Percentiles rank a stretch among this genome's conserved stretches.
phyloP scores from a whole-genome alignment of 306 rosid genomes.

The Vigna hirtella region DNA sequence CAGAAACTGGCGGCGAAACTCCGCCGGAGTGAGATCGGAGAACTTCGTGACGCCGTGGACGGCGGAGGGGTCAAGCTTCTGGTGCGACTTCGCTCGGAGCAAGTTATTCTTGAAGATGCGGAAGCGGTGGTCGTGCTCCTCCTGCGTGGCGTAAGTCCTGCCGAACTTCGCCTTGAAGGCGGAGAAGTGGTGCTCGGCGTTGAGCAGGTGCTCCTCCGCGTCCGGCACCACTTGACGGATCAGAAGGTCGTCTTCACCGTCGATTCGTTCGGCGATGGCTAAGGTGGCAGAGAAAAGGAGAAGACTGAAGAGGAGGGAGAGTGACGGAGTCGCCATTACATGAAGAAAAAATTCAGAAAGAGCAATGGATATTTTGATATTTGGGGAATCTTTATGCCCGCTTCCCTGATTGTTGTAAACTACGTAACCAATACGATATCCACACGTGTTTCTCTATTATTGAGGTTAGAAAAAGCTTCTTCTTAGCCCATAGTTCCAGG shows the following conservation, averaged over 20 bases:
- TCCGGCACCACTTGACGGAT: constrained; percentile 71
- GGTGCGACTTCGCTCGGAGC: constrained; percentile 68
- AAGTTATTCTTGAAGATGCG: constrained; percentile 68
- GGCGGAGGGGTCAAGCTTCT: constrained; percentile 76
- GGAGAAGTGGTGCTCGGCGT: constrained; percentile 73
- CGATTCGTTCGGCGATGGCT: constrained; percentile 34
- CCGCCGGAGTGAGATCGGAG: constrained; percentile 81
- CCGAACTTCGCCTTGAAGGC: constrained; percentile 69
- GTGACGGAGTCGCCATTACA: constrained; percentile 46
- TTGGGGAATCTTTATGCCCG: background rate
- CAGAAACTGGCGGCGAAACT: constrained; percentile 67
- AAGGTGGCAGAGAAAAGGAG: constrained; percentile 42
- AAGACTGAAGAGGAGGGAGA: constrained; percentile 20
- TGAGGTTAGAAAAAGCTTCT: background rate
- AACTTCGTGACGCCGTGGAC: constrained; percentile 80
- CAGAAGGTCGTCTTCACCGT: constrained; percentile 48
- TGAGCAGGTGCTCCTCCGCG: constrained; percentile 55
- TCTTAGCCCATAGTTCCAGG: background rate
- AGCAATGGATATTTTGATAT: background rate
- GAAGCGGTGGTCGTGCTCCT: constrained; percentile 77
- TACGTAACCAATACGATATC: background rate
- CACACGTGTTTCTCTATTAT: constrained; percentile 32
- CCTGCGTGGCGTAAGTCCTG: constrained; percentile 57
- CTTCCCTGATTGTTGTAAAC: constrained; percentile 16
- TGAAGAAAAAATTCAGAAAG: background rate